phyloP scores from a whole-genome alignment of 225 moss, liverwort and hornwort genomes.

The Bryoerythrophyllum caledonicum region DNA sequence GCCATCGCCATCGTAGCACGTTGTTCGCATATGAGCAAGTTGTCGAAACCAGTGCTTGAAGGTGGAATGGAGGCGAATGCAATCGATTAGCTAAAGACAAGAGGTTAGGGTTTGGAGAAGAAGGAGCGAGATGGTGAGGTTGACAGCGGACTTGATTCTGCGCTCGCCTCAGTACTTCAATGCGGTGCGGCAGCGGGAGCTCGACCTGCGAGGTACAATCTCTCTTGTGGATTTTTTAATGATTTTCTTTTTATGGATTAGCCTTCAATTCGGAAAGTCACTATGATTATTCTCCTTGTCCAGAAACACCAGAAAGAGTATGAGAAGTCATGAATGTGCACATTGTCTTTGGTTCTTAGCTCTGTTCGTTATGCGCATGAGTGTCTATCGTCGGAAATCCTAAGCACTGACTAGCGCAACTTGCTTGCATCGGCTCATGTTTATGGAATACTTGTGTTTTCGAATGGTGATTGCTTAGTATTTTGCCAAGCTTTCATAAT shows the following conservation, averaged over 20 bases:
- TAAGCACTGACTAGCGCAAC: neutral
- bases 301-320: neutral
- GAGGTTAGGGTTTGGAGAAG: neutral
- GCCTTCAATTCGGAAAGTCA: too few species aligned
- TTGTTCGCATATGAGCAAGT: too few species aligned
- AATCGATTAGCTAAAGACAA: neutral
- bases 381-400: too few species aligned
- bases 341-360: neutral
- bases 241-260: too few species aligned
- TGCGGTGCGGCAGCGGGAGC: slow-evolving; percentile 89
- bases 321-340: neutral
- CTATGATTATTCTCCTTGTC: neutral
- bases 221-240: neutral
- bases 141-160: slow-evolving; percentile 95
- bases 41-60: neutral
- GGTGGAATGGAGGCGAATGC: neutral
- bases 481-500: too few species aligned
- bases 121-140: slow-evolving; percentile 75
- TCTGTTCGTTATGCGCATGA: neutral
- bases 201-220: slow-evolving; percentile 88
- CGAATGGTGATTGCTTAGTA: neutral
- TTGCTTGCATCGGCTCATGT: neutral
- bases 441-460: neutral
- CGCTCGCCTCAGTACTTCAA: slow-evolving; percentile 99
- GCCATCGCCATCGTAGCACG: neutral